Base-by-base conservation (phyloP, 2,329 filamentous ascomycete species). In the Xylaria sp. region DNA sequence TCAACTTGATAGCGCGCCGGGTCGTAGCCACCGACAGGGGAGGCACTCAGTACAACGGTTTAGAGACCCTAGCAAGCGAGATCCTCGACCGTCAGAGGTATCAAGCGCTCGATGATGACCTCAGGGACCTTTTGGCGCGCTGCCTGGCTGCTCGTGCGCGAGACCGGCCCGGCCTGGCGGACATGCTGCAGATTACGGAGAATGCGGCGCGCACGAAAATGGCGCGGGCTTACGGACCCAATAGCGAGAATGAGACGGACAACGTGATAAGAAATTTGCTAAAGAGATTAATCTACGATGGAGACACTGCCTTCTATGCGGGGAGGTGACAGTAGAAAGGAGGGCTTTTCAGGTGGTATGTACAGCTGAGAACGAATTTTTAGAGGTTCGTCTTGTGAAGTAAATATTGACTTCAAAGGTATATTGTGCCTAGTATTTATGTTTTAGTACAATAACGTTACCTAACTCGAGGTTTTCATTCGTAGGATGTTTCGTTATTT, bases 41-140 rank as follows among this genome's bases (percentile, higher is more conserved):
- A 42, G 44, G 39, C 7, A 43, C 49, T 2, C 3, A 24, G 4
- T 54, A 55, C 20, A 6, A 48, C n/a, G 57, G 57, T 2, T 38
- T 44, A 18, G 17, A 42, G 17, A 54, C 57, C 16, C 21, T 20
- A 19, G 57, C 48, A 17, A 48, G 54, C 4, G 57, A 59, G 24
- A 52, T 59, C 39, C 26, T 57, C 20, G 43, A 47, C 2, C 40
- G 54, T 6, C 9, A 16, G 7, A 44, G 39, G 16, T 57, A 60
- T 37, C 44, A 42, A 4, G 50, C 42, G 19, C 50, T 60, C n/a
- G 54, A 57, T 43, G 37, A 39, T 13, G 51, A 54, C 8, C 19
- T 60, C 13, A 39, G 45, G 2, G 57, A 57, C 26, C 45, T 57
- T 21, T 11, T 57, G 37, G 48, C 54, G 4, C 40, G 24, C 7